A percentile compares a stretch with the other conserved stretches of the same genome.
Conservation (phyloP, 2,329 filamentous ascomycete genomes). For the Penicillium vulpinum region DNA sequence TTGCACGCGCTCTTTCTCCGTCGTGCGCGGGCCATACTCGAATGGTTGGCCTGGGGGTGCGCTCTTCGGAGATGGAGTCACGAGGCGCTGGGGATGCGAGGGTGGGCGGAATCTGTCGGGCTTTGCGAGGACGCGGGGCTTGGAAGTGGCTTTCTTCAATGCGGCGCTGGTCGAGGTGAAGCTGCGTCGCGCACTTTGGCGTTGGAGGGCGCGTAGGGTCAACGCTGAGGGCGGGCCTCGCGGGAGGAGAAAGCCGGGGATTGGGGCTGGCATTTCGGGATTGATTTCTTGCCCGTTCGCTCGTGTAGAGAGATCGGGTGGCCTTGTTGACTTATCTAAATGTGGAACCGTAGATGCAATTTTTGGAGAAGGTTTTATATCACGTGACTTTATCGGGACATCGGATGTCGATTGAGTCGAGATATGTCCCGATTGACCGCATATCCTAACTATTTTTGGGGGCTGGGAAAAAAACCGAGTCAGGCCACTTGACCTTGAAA, state of each 20-base stretch:
- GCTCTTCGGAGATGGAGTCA: slow-evolving; percentile 29
- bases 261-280: slow-evolving; percentile 34
- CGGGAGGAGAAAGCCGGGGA: slow-evolving; percentile 69
- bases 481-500: background rate
- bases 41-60: slow-evolving; percentile 47
- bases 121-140: slow-evolving; percentile 75
- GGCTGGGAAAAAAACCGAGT: background rate
- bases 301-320: slow-evolving; percentile 3
- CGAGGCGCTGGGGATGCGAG: slow-evolving; percentile 73
- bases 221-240: slow-evolving; percentile 47
- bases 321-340: slow-evolving; percentile 9
- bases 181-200: slow-evolving; percentile 24
- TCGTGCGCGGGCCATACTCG: slow-evolving; percentile 74
- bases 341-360: slow-evolving; percentile 6
- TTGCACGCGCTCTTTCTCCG: slow-evolving; percentile 57
- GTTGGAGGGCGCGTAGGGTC: slow-evolving; percentile 30
- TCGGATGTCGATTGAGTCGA: slow-evolving; percentile 4
- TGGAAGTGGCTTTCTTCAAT: slow-evolving; percentile 38
- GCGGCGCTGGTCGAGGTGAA: slow-evolving; percentile 23
- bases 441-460: background rate
- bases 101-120: slow-evolving; percentile 88
- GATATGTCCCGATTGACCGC: background rate
- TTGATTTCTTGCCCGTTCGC: background rate
- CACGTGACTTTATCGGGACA: background rate
- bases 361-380: slow-evolving; percentile 10